Evolutionary conservation across 169 alveolate genomes (phyloP).

Genomic region (Cryptosporidium xiaoi): DNA sequence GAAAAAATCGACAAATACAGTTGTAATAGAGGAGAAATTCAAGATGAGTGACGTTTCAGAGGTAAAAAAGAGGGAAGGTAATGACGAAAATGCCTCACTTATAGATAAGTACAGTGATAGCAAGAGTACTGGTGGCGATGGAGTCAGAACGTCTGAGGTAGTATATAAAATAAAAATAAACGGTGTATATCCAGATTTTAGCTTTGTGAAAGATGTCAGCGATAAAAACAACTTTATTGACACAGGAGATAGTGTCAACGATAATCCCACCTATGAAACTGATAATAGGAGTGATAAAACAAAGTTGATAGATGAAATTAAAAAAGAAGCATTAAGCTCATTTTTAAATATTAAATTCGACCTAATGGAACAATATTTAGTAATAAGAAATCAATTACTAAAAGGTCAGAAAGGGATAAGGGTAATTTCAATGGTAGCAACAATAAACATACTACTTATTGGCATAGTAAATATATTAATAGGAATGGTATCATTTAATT

Average conservation of each 20-base stretch:
- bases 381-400: constrained; percentile 18
- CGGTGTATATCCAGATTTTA: too few species aligned
- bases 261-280: background rate
- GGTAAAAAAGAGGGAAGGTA: too few species aligned
- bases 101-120: too few species aligned
- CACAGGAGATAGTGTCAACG: background rate
- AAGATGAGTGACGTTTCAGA: too few species aligned
- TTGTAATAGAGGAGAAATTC: too few species aligned
- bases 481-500: constrained; percentile 22
- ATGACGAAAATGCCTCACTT: too few species aligned
- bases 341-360: constrained; percentile 22
- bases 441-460: constrained; percentile 26
- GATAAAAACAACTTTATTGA: background rate
- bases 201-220: too few species aligned
- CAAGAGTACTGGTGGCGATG: too few species aligned
- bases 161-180: too few species aligned
- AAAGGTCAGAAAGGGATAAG: constrained; percentile 36
- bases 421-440: constrained; percentile 23
- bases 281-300: constrained; percentile 4
- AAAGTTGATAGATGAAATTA: background rate
- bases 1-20: too few species aligned
- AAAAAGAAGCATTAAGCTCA: constrained; percentile 40
- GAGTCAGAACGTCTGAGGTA: too few species aligned
- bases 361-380: constrained; percentile 31
- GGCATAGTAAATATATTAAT: constrained; percentile 5